A percentile compares a stretch with the other conserved stretches of the same genome.
phyloP scores from a whole-genome alignment of 768 basidiomycete species.

The Termitomyces sp. region DNA sequence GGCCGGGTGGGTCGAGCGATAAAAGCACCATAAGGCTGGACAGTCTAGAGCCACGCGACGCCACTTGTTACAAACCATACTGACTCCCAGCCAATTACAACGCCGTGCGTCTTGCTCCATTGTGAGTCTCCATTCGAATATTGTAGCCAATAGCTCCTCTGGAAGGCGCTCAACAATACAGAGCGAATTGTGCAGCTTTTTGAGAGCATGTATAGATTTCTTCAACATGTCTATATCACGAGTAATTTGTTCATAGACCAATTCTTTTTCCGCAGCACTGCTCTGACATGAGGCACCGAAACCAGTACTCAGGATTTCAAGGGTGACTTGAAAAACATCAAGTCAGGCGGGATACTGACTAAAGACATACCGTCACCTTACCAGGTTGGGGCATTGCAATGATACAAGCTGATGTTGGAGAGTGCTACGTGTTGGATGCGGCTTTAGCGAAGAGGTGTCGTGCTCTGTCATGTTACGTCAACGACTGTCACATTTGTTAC shows the following conservation, averaged over 20 bases:
- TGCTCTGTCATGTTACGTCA: too few species aligned
- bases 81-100: not conserved
- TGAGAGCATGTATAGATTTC: not conserved
- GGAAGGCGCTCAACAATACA: not conserved
- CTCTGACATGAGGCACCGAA: not conserved
- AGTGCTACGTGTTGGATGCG: too few species aligned
- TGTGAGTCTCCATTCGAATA: not conserved
- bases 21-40: not conserved
- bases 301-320: not conserved
- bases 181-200: not conserved
- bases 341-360: not conserved
- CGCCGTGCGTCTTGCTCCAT: not conserved
- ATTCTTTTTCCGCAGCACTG: not conserved
- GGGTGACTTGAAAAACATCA: not conserved
- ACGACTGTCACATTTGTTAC: too few species aligned
- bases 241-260: not conserved
- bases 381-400: not conserved
- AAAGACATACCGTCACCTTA: not conserved
- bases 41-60: not conserved
- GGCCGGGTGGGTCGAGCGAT: not conserved
- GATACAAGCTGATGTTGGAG: too few species aligned
- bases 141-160: not conserved
- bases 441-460: too few species aligned
- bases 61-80: conserved; percentile 1
- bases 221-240: not conserved